A percentile compares a stretch with the other conserved stretches of the same genome.
Conservation (phyloP, 768 basidiomycete genomes). For the Amanita brunnescens region DNA sequence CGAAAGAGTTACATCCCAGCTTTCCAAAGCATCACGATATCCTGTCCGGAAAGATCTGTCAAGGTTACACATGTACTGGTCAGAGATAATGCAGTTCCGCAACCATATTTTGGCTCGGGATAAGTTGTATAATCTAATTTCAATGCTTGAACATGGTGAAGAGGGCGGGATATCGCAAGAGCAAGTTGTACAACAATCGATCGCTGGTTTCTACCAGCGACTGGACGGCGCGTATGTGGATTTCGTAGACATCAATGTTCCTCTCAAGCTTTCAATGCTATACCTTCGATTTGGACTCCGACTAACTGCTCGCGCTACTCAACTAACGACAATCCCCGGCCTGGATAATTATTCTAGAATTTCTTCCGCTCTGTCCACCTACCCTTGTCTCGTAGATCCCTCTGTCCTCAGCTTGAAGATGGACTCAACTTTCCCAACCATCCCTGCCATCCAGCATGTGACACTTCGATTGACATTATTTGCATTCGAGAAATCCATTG, state of each 20-base stretch:
- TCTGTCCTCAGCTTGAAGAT: constrained; percentile 14
- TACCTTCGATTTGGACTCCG: constrained; percentile 69
- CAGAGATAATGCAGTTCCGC: constrained; percentile 70
- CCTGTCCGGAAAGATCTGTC: constrained; percentile 32
- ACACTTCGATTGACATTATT: constrained; percentile 42
- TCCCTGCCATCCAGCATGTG: constrained; percentile 31
- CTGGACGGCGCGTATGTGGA: constrained; percentile 59
- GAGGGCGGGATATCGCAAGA: constrained; percentile 43
- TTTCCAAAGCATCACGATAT: constrained; percentile 18
- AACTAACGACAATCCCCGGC: constrained; percentile 12
- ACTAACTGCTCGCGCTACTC: constrained; percentile 23
- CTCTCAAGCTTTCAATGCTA: constrained; percentile 58
- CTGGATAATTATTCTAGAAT: constrained; percentile 15
- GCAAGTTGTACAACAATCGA: constrained; percentile 67
- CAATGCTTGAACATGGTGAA: constrained; percentile 26
- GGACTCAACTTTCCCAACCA: constrained; percentile 12
- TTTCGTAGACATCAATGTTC: constrained; percentile 59
- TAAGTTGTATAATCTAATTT: constrained; percentile 43
- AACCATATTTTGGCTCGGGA: constrained; percentile 39
- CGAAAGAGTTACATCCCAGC: constrained; percentile 19
- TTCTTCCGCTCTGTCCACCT: constrained; percentile 12
- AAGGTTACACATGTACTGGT: constrained; percentile 60
- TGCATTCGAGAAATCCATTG: constrained; percentile 33
- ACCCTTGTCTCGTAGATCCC: constrained; percentile 38
- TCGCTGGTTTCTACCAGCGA: constrained; percentile 69